A percentile compares a stretch with the other conserved stretches of the same genome.
Conservation (phyloP, 73 alveolate species). For the Stentor coeruleus region DNA sequence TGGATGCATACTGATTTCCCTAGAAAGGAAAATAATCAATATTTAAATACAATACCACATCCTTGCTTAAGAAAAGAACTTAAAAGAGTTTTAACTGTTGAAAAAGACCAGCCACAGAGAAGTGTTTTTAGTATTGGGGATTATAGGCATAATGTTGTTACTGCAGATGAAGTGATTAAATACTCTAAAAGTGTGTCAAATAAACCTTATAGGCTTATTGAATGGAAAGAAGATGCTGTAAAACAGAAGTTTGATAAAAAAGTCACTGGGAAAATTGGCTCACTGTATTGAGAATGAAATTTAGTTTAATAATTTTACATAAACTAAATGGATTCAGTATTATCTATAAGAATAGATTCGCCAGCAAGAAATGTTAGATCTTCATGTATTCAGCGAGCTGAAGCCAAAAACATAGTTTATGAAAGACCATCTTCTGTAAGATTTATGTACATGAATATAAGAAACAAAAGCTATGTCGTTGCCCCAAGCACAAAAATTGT, state of each 20-base stretch:
- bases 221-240: conserved; percentile 41
- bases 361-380: no score
- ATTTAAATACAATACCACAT: background rate
- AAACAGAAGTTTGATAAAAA: conserved; percentile 31
- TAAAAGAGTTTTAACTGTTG: conserved; percentile 44
- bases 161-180: conserved; percentile 35
- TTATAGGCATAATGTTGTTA: conserved; percentile 57
- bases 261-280: conserved; percentile 47
- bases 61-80: conserved; percentile 37
- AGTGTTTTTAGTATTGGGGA: conserved; percentile 42
- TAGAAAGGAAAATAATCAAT: conserved; percentile 32
- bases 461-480: background rate
- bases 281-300: no score
- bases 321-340: no score
- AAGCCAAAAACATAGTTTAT: conserved; percentile 4
- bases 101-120: conserved; percentile 32
- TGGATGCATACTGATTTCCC: conserved; percentile 46
- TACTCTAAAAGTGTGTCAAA: conserved; percentile 18
- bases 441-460: background rate
- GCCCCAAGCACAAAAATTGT: background rate
- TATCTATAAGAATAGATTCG: no score
- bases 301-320: no score
- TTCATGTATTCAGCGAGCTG: no score
- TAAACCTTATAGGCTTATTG: conserved; percentile 26
- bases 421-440: no score